Evolutionary conservation across 805 yeast genomes (phyloP), one percentile per base, ranked within the genome.

Genomic region (Candida maesae): DNA sequence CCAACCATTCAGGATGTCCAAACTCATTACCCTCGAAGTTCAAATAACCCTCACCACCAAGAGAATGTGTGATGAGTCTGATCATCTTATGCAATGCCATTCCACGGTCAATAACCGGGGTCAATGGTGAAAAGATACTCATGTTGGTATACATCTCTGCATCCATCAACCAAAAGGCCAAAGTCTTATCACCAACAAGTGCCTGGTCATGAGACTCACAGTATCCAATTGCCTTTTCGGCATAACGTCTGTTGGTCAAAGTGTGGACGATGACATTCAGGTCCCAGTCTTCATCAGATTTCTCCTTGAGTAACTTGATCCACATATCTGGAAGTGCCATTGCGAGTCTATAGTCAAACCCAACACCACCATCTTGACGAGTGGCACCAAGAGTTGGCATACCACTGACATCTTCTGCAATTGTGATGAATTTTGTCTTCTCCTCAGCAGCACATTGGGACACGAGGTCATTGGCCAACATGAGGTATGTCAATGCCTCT

Each of bases 241-340:
- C 78, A 61, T 89, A 79, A 50, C 99, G 76, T 56, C 98, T 76
- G 65, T 91, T 93, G 25, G 95, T 79, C 53, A 91, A 72, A 2
- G 95, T 86, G 59, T 78, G 81, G 16, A 80, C 81, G 42, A 91
- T 89, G 45, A 74, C 68, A 33, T 84, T 88, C 68, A 91, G 64
- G 55, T 90, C 88, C 99, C 99, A 91, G 38, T 87, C 83, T 46
- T 90, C 96, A 62, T 91, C 98, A 33, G 65, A 58, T 44, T 73
- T 66, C 59, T 90, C 97, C 60, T 93, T 91, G 52, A 91, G 66
- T 35, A 89, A 64, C 63, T 93, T 93, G 67, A 91, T 91, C 99
- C 99, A 91, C 98, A 91, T 91, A 63, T 91, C 99, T 4, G 99
- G 99, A 45, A 91, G 71, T 1, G 98, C 97, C 99, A 91, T 91